Conservation (phyloP, 2,329 filamentous ascomycete species). For the Orbilia blumenaviensis region DNA sequence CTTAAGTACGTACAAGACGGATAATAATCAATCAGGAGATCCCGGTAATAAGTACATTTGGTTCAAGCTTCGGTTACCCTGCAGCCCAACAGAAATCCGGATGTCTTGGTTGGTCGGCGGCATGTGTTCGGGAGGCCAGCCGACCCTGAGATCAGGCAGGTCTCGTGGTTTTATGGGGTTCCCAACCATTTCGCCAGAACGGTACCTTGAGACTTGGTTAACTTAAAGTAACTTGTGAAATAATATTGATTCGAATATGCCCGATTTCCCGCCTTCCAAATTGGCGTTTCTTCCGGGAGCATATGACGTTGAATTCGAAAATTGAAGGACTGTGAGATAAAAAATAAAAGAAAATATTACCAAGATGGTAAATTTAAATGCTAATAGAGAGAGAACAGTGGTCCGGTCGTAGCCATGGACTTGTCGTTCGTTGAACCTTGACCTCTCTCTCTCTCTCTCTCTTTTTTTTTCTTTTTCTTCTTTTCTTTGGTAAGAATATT, state of each 20-base stretch:
- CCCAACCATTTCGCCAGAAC: constrained; percentile 16
- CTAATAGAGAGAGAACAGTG: too few species aligned
- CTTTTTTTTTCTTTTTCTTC: background rate
- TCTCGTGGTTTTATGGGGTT: constrained; percentile 40
- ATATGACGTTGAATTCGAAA: too few species aligned
- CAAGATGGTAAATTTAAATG: too few species aligned
- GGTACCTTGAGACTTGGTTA: too few species aligned
- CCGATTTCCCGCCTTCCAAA: constrained; percentile 10
- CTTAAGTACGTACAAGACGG: background rate
- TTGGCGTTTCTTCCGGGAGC: background rate
- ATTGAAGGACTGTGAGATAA: too few species aligned
- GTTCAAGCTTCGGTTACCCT: constrained; percentile 16
- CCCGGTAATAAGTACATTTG: too few species aligned
- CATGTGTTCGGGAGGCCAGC: constrained; percentile 43
- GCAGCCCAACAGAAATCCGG: constrained; percentile 34
- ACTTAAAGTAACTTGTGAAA: background rate
- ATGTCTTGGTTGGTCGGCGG: constrained; percentile 27
- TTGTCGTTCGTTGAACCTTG: too few species aligned
- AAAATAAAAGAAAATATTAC: too few species aligned
- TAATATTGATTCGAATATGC: background rate
- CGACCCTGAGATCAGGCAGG: constrained; percentile 32
- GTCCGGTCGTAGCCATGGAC: too few species aligned
- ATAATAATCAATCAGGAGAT: background rate
- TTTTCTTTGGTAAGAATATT: too few species aligned
- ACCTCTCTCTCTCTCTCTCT: too few species aligned